These are phyloP conservation scores for Plasmodium coatneyi DNA, from an alignment of 169 alveolate species.

Conservation along the genomic window DNA sequence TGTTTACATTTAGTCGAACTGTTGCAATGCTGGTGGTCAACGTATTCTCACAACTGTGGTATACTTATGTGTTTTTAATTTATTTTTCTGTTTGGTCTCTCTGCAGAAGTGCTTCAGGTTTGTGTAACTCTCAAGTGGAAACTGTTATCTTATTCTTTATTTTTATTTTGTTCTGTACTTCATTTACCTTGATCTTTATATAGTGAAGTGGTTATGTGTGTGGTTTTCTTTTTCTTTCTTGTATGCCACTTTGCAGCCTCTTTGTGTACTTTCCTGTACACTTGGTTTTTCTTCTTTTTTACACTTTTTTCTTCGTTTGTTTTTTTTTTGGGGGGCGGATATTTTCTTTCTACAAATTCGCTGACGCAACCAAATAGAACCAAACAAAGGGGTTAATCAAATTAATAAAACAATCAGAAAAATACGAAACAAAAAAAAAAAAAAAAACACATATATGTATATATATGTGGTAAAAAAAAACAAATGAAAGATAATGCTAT, in stretches of 20 bases:
- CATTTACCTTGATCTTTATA: not conserved
- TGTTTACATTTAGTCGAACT: not conserved
- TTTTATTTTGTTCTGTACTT: not conserved
- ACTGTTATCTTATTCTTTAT: not conserved
- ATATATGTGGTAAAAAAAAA: not conserved
- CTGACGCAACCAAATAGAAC: slow-evolving; percentile 2
- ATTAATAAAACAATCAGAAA: slow-evolving; percentile 5
- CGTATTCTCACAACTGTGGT: not conserved
- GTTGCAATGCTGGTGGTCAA: not conserved
- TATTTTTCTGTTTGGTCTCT: slow-evolving; percentile 4
- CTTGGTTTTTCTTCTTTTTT: not conserved
- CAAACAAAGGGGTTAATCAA: slow-evolving; percentile 11
- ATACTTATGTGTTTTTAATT: not conserved
- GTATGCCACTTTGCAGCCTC: not conserved
- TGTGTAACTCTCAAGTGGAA: not conserved
- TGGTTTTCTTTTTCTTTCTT: not conserved
- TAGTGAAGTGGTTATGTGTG: not conserved
- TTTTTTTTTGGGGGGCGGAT: not conserved
- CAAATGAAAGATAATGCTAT: not conserved
- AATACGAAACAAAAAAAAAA: not conserved
- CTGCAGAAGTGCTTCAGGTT: not conserved
- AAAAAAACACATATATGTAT: not conserved
- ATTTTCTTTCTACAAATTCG: slow-evolving; percentile 13
- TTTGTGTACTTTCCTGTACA: not conserved
- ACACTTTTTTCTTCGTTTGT: not conserved